Evolutionary conservation across 2,329 filamentous ascomycete species (phyloP).

Genomic region (Aspergillus sp.): DNA sequence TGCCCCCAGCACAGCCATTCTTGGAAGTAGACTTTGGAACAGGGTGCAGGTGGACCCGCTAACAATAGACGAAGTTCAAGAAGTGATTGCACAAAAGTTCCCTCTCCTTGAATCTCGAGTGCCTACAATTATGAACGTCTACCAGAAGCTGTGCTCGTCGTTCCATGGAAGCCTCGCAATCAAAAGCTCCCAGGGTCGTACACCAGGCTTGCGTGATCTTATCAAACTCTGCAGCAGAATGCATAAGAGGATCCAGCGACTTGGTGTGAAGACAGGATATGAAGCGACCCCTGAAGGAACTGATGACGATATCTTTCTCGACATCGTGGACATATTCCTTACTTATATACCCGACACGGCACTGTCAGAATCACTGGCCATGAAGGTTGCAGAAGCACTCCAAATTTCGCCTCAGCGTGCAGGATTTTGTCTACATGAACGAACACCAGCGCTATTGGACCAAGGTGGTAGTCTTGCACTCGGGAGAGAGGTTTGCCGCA

Average conservation of each 20-base stretch:
- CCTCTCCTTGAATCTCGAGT: conserved; percentile 64
- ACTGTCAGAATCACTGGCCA: conserved; percentile 53
- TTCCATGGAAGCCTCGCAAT: conserved; percentile 40
- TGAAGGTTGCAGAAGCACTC: conserved; percentile 79
- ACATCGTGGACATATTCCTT: conserved; percentile 89
- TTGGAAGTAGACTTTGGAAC: conserved; percentile 86
- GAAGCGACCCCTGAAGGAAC: conserved; percentile 72
- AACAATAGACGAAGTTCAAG: conserved; percentile 66
- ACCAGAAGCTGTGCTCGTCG: conserved; percentile 44
- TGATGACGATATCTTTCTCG: conserved; percentile 84
- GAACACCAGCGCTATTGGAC: conserved; percentile 70
- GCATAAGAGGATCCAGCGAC: conserved; percentile 59
- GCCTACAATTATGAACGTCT: conserved; percentile 57
- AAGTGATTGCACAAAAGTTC: conserved; percentile 70
- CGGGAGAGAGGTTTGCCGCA: conserved; percentile 63
- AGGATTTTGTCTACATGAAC: conserved; percentile 71
- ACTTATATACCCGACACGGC: conserved; percentile 71
- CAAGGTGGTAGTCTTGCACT: conserved; percentile 59
- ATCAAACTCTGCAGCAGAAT: conserved; percentile 88
- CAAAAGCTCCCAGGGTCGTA: conserved; percentile 49
- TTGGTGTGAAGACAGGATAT: conserved; percentile 63
- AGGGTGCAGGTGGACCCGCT: conserved; percentile 69
- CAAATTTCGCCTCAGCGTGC: conserved; percentile 80
- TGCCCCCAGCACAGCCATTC: conserved; percentile 65
- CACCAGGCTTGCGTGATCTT: conserved; percentile 72